Base-by-base conservation (phyloP, 306 rosid species). In the Carpinus viminea region DNA sequence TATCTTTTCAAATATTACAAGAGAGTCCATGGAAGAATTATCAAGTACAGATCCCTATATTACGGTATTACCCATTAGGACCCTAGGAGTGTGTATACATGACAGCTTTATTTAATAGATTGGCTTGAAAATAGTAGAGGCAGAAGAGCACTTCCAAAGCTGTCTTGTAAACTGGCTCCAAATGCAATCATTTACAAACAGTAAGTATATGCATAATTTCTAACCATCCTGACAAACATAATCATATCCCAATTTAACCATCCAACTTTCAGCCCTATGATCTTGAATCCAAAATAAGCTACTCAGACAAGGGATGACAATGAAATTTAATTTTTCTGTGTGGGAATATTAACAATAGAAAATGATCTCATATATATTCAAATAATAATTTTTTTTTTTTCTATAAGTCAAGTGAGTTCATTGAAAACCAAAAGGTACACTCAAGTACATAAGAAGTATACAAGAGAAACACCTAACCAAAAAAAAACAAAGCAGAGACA, bases 281-380 rank as follows among this genome's bases (percentile, higher is more conserved):
- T 51, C 69, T 24, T 59, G 41, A 31, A 11, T 51, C 73, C 53
- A 82, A 77, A 80, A 36, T 43, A 43, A 68, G 47, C 55, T 41
- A 68, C 4, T 15, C 6, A 8, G 4, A 64, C 34, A 34, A 21
- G 16, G 64, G 6, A 57, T 21, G 13, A 21, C 13, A 21, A n/a
- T 57, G 64, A 57, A 57, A 3, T 57, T 57, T 21, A 1, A 57
- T 13, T 57, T 57, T 57, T 20, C 31, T 57, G 10, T 3, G 16
- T 20, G 64, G 31, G 1, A 9, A 55, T n/a, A 18, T 18, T 55
- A n/a, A 55, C 21, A n/a, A 21, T 17, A 21, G 15, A 38, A 38
- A 5, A 57, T 21, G 64, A 57, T 57, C 10, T 7, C 64, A 57
- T 57, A 57, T 1, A 57, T 21, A 21, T 57, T 57, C 34, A 57